Evolutionary conservation across 805 yeast species (phyloP), one percentile per base, ranked within the genome.

Genomic region (Candida tibetensis): DNA sequence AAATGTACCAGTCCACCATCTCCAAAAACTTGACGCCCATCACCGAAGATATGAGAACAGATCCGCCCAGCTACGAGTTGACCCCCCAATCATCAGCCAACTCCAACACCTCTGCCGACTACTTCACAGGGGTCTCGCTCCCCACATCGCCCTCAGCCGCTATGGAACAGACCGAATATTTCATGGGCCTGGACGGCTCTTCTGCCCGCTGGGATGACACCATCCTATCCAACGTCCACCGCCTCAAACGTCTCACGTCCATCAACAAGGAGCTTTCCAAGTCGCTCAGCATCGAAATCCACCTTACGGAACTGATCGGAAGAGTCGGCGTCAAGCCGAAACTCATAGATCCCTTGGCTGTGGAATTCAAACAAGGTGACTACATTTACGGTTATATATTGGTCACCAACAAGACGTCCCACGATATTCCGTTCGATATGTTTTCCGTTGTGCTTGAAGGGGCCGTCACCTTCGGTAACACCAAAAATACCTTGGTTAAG

Each of bases 391-490:
- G 73, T 5, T 63, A 54, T 42, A 56, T 67, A 4, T 43, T 54
- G 17, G 56, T 66, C 12, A 47, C 44, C 9, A 67, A 67, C 42
- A 57, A 51, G 14, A 54, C 62, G 3, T 37, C 42, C 5, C 40
- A 42, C 5, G 50, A 48, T 2, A 49, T 67, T 29, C 69, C 70
- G 4, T 67, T 66, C 41, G 71, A 66, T 34, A 61, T 61, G 66
- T 64, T 66, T 37, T 55, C 59, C 19, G 70, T 64, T 14, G 56
- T 60, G 16, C 54, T 67, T 14, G 72, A 67, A 44, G 73, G 72
- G 3, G 45, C 45, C 14, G 41, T 53, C n/a, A 53, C 57, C 1
- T 47, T 60, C 35, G 60, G 58, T 3, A 47, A 45, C 25, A 45
- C 37, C 32, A 50, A 50, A n/a, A 52, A 45, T 34, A 34, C 46